Evolutionary conservation across 345 rosid genomes (phyloP), one percentile per base, ranked within the genome.

Genomic region (Sisymbrium altissimum): DNA sequence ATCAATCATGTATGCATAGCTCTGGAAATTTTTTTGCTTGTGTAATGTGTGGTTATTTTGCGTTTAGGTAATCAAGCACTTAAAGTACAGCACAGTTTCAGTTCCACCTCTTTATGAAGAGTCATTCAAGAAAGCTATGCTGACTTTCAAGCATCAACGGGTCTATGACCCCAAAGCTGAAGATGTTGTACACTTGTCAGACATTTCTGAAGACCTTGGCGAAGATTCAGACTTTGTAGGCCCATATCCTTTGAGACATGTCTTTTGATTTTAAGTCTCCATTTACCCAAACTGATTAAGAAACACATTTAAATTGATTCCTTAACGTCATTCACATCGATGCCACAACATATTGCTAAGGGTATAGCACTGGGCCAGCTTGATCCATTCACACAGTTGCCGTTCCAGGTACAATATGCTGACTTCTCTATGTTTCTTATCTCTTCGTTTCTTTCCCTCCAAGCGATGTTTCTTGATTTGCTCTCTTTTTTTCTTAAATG

Each of bases 91-190:
- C 84, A 83, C 86, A 4, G 79, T 77, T 55, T 82, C 93, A 39
- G 86, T 95, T 76, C 96, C 98, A 81, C 86, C 99, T 68, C 64
- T 62, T 30, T 95, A 95, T 68, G 97, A 95, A 82, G 97, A 92
- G 74, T 85, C 89, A 39, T 92, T 95, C 84, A 80, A 62, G 85
- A 88, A 85, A 81, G 99, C 98, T 60, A 71, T 92, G 68, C 66
- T 87, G 76, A 95, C 99, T 45, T 95, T 95, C 84, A 88, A 84
- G 78, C 90, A 90, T 80, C 99, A 95, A 84, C 86, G 92, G 64
- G 98, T 95, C 67, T 92, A 90, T 84, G 89, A 95, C 78, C 87
- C 88, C 6, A 77, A 61, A 38, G 38, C 64, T 21, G 89, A 88
- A 86, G 81, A 85, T 64, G 65, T 79, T 66, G 81, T 85, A 19